Evolutionary conservation across 2,329 filamentous ascomycete genomes (phyloP), one percentile per base, ranked within the genome.

Genomic region (Periconia sp.): DNA sequence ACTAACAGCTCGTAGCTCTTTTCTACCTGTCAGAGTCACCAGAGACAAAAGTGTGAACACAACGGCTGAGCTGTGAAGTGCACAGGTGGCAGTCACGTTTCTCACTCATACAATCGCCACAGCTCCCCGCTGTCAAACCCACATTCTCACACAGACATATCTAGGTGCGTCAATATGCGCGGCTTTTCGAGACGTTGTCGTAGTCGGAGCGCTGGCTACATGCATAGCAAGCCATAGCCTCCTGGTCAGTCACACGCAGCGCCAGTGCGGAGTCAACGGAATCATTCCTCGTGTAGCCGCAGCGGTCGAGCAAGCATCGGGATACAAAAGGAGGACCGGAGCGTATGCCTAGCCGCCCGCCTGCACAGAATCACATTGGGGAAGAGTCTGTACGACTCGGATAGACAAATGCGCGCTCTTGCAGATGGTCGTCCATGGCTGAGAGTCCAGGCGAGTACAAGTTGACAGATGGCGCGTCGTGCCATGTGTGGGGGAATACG

Each of bases 381-480:
- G n/a, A n/a, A n/a, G n/a, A n/a, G n/a, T n/a, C n/a, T 8, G 33
- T 36, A 13, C 19, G 28, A 24, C 36, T 24, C 18, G 30, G 29
- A 33, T 36, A 17, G 18, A 39, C 6, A 16, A 19, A 5, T 19
- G 6, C 11, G 31, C 31, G 8, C 17, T 34, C 29, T 13, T 32
- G 29, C 6, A 17, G n/a, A n/a, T n/a, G n/a, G n/a, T n/a, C n/a
- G n/a, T n/a, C n/a, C n/a, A n/a, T n/a, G n/a, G n/a, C n/a, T 24
- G n/a, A 18, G 21, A 21, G 22, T n/a, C 17, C 11, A 23, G 35
- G 10, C 4, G 47, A 57, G 49, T 48, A 57, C 47, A 52, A 45
- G 54, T 52, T 59, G 53, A 51, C 51, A 52, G 40, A 43, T 52
- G 55, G 56, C 47, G 54, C 36, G 63, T 50, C 35, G 56, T 63